Conservation (phyloP, 139 green algal genomes). For the Coelastrella sp. region DNA sequence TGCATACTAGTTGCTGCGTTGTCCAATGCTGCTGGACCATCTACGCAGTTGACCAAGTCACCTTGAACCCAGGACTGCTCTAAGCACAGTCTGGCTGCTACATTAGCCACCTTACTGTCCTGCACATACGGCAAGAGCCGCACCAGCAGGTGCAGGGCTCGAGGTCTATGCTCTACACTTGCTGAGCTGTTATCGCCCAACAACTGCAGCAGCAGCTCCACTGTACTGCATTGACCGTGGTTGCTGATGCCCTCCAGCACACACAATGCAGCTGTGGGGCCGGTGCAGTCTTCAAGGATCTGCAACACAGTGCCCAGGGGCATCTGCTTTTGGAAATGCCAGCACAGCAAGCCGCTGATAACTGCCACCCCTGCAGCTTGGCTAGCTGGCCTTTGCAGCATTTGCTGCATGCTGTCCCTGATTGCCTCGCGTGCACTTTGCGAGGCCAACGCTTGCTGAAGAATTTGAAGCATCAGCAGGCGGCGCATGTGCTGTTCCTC, state of each 20-base stretch:
- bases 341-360: not conserved
- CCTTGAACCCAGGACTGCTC: not conserved
- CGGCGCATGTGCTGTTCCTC: not conserved
- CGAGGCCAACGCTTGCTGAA: not conserved
- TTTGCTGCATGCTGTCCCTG: not conserved
- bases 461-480: not conserved
- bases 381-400: not conserved
- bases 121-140: conserved; percentile 2
- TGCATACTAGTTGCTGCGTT: too few relatives aligned
- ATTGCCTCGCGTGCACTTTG: too few relatives aligned
- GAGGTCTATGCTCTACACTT: not conserved
- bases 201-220: conserved; percentile 11
- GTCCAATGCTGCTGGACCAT: too few relatives aligned
- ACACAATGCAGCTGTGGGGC: not conserved
- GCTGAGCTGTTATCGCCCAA: not conserved
- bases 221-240: not conserved
- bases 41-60: not conserved
- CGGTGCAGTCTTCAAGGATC: not conserved
- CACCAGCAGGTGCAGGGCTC: not conserved
- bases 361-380: not conserved
- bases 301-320: not conserved
- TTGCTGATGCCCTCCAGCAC: not conserved
- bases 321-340: not conserved
- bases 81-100: not conserved
- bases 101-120: not conserved